Evolutionary conservation across 345 rosid genomes (phyloP), one percentile per base, ranked within the genome.

Genomic region (Moringa oleifera): DNA sequence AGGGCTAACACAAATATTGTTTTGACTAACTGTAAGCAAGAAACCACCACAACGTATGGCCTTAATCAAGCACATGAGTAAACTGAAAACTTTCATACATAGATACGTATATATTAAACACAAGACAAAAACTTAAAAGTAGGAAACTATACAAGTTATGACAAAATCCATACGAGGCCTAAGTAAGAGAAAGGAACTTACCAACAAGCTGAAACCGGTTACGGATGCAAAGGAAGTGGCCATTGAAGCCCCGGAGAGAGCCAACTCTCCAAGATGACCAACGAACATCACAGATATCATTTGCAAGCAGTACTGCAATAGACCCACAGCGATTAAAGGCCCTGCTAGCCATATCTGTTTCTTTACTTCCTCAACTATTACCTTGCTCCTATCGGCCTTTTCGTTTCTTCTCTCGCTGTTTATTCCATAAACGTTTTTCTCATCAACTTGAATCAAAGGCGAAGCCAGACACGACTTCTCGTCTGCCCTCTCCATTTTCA

Each of bases 191-290:
- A 4, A 41, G 17, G 6, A 41, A 41, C 37, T 66, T 20, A 87
- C 94, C 77, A 87, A 60, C 37, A 87, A 67, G 73, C 84, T 77
- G 67, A 83, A 76, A 33, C 90, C 85, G 17, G 88, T 85, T 57
- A 85, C 85, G 5, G 67, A 4, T 23, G 86, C 86, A 52, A 89
- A 89, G 60, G 90, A 84, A 22, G 80, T 79, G 53, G 85, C 96
- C 81, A 88, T 73, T 21, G 96, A 82, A 51, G 84, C 96, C 23
- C 84, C 82, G 33, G 92, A 68, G 71, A 88, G 88, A 57, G 79
- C 33, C 22, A 87, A 50, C 71, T 82, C 79, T 0, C 92, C 82
- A 0, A 66, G 81, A 66, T 83, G 94, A 18, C 90, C 88, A 7
- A 87, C 88, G 51, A 85, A 73, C 90, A 84, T 84, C 45, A 85